A percentile compares a stretch with the other conserved stretches of the same genome.
These are phyloP conservation scores for Amorphotheca resinae DNA, from an alignment of 495 filamentous ascomycete species.

Conservation along the genomic window DNA sequence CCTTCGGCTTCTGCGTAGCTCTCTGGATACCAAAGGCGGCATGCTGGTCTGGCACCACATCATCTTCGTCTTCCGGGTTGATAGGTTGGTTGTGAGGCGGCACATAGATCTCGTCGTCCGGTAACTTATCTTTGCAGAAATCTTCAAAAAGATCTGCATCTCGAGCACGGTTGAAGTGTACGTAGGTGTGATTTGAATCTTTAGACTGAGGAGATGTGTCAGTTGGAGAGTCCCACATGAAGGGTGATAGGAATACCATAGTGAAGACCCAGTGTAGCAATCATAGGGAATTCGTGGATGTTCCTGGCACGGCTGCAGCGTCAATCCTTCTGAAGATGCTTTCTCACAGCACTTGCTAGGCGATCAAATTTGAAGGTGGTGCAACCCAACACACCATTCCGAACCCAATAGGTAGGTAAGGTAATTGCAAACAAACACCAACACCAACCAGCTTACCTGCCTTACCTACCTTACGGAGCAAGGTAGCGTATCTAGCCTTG, in stretches of 20 bases:
- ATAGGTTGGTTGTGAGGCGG: constrained; percentile 79
- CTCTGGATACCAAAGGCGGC: constrained; percentile 90
- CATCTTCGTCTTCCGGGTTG: constrained; percentile 96
- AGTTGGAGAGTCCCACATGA: neutral
- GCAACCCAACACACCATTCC: too few species aligned
- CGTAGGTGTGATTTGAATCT: constrained; percentile 75
- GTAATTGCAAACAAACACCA: too few species aligned
- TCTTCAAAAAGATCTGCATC: constrained; percentile 91
- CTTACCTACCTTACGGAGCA: too few species aligned
- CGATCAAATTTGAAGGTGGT: too few species aligned
- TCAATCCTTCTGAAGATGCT: too few species aligned
- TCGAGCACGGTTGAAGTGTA: constrained; percentile 72
- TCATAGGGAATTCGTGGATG: neutral
- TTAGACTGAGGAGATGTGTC: constrained; percentile 32
- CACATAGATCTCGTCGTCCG: constrained; percentile 75
- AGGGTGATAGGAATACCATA: neutral
- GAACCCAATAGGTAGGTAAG: too few species aligned
- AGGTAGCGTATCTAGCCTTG: too few species aligned
- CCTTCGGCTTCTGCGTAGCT: constrained; percentile 59
- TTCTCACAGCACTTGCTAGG: too few species aligned
- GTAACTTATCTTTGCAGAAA: constrained; percentile 56
- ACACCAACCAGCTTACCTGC: too few species aligned
- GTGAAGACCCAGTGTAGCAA: too few species aligned
- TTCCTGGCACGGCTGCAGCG: too few species aligned
- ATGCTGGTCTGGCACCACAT: constrained; percentile 94